These are phyloP conservation scores for Botrytis elliptica DNA, from an alignment of 2,329 filamentous ascomycete species.

Conservation along the genomic window DNA sequence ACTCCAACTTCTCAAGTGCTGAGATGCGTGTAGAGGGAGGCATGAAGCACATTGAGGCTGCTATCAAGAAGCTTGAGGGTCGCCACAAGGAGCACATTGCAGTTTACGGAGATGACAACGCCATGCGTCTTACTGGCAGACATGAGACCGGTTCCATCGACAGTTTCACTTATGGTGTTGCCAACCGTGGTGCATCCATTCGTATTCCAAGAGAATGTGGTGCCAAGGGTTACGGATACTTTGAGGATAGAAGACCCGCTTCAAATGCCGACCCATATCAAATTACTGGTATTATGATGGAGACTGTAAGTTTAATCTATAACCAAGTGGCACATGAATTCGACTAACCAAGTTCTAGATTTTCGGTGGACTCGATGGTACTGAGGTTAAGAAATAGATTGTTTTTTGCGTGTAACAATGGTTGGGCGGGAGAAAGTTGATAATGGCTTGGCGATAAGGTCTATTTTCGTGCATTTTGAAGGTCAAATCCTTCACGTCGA, in stretches of 20 bases:
- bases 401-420: constrained; percentile 8
- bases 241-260: constrained; percentile 79
- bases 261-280: constrained; percentile 88
- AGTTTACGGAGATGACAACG: constrained; percentile 95
- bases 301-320: constrained; percentile 36
- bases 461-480: constrained; percentile 16
- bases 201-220: constrained; percentile 85
- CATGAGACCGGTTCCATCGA: constrained; percentile 96
- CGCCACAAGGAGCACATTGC: constrained; percentile 83
- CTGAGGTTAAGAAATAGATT: constrained; percentile 25
- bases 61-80: constrained; percentile 78
- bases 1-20: constrained; percentile 89
- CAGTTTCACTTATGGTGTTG: constrained; percentile 88
- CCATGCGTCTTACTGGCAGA: constrained; percentile 84
- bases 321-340: not conserved
- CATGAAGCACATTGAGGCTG: constrained; percentile 90
- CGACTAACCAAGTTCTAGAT: constrained; percentile 33
- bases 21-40: constrained; percentile 88
- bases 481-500: not conserved
- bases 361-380: constrained; percentile 35
- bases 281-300: constrained; percentile 46
- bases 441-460: constrained; percentile 20
- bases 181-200: constrained; percentile 92
- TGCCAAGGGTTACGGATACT: constrained; percentile 90
- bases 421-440: constrained; percentile 14